phyloP scores from a whole-genome alignment of 768 basidiomycete genomes.

The Lactarius akahatsu region DNA sequence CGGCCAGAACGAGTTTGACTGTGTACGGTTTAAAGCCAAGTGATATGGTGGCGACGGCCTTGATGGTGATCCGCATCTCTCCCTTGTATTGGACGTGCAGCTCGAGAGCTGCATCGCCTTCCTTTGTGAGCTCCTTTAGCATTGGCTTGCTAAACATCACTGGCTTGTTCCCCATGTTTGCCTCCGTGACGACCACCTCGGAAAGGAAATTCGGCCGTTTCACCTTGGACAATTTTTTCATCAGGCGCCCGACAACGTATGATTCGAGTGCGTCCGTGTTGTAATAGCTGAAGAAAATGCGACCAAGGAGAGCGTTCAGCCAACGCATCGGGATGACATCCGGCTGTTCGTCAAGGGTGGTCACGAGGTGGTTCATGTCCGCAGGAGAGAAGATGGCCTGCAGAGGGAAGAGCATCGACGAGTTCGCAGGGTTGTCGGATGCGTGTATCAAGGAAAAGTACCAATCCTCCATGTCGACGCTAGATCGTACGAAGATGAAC shows the following conservation, averaged over 20 bases:
- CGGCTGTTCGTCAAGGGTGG: slow-evolving; percentile 86
- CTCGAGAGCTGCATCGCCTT: slow-evolving; percentile 90
- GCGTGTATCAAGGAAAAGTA: slow-evolving; percentile 80
- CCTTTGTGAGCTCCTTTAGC: slow-evolving; percentile 94
- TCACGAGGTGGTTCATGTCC: slow-evolving; percentile 83
- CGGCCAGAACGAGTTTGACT: slow-evolving; percentile 87
- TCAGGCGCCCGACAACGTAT: slow-evolving; percentile 81
- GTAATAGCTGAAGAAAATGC: slow-evolving; percentile 91
- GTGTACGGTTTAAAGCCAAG: slow-evolving; percentile 87
- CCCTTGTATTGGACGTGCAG: slow-evolving; percentile 83
- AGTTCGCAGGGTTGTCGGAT: slow-evolving; percentile 59
- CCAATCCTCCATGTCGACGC: slow-evolving; percentile 97
- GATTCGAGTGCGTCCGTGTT: slow-evolving; percentile 78
- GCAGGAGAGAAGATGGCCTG: slow-evolving; percentile 63
- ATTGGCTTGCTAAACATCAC: slow-evolving; percentile 95
- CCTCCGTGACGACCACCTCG: slow-evolving; percentile 84
- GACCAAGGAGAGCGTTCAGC: slow-evolving; percentile 92
- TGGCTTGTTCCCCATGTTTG: slow-evolving; percentile 79
- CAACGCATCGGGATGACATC: slow-evolving; percentile 97
- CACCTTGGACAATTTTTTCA: slow-evolving; percentile 92
- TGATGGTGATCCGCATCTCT: slow-evolving; percentile 84
- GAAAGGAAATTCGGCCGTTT: slow-evolving; percentile 85
- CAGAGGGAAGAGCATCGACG: slow-evolving; percentile 59
- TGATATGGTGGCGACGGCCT: slow-evolving; percentile 85
- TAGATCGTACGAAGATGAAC: slow-evolving; percentile 91